Evolutionary conservation across 2,329 filamentous ascomycete genomes (phyloP), one percentile per base, ranked within the genome.

Genomic region (Truncatella angustata): DNA sequence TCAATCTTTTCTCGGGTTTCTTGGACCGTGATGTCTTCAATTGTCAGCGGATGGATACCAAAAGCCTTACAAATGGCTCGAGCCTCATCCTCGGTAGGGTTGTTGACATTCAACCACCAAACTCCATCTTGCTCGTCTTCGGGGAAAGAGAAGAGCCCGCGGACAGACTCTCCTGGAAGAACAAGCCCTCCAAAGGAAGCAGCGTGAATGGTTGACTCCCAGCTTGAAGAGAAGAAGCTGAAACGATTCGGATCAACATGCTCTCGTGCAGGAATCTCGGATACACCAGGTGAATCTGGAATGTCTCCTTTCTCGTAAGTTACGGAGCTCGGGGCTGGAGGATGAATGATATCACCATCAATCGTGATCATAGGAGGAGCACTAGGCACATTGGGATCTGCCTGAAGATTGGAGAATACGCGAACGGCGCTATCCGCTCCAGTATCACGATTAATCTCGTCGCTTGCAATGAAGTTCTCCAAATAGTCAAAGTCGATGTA

Each of bases 1-100:
- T 99, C 94, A 51, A 99, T 96, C 77, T 99, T 99, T 74, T 99
- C 94, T 39, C 94, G 91, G 10, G 92, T 88, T 72, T 99, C 94
- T 67, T 97, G 91, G 0, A 90, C 96, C 54, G 87, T 87, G 60
- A 99, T 97, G 76, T 99, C 94, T 71, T 99, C 94, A 35, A 93
- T 90, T 0, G 94, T 99, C 69, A 99, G 76, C 30, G 93, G 93
- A 71, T 99, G 94, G 50, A 99, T 89, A 12, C 91, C 91, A 70
- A 99, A 99, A 4, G 94, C 92, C 65, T 92, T 91, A 76, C 91
- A 96, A 56, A 99, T 87, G 26, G 87, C 87, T 39, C 86, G 85
- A 18, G 96, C 85, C 68, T 97, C 94, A 54, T 93, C 91, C 64
- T 92, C 89, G 1, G 87, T 92, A 1, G 93, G 91, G 60, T 90